phyloP scores from a whole-genome alignment of 2,329 filamentous ascomycete species.

The Alternaria triticina region DNA sequence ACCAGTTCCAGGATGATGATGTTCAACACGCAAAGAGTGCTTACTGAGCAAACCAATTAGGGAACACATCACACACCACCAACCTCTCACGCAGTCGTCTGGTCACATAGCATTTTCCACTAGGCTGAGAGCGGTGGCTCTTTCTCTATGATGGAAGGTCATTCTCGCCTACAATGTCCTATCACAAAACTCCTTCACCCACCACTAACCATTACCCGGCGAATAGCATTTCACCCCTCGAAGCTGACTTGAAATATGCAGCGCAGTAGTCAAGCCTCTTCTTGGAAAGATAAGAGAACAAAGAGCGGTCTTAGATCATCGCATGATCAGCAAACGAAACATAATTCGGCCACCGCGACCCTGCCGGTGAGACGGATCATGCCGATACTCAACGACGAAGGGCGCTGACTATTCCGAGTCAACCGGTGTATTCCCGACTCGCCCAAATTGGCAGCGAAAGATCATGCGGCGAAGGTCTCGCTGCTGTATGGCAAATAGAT shows the following conservation, averaged over 20 bases:
- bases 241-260: not conserved
- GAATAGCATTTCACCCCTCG: not conserved
- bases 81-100: conserved; percentile 1
- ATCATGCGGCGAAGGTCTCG: not conserved
- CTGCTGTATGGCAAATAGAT: not conserved
- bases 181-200: conserved; percentile 8
- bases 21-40: not conserved
- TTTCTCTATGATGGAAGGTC: not conserved
- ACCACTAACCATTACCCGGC: not conserved
- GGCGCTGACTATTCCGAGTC: not conserved
- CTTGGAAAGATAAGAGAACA: not conserved
- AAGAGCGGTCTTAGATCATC: not conserved
- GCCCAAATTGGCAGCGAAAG: not conserved
- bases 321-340: not conserved
- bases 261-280: not conserved
- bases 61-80: not conserved
- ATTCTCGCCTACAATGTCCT: conserved; percentile 8
- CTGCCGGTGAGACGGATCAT: not conserved
- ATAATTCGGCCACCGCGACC: not conserved
- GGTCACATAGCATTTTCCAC: conserved; percentile 8
- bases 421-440: not conserved
- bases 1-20: not conserved
- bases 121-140: not conserved
- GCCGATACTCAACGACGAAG: not conserved
- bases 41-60: not conserved